phyloP scores from a whole-genome alignment of 192 early-diverging fungal species.

The Funneliformis geosporum region DNA sequence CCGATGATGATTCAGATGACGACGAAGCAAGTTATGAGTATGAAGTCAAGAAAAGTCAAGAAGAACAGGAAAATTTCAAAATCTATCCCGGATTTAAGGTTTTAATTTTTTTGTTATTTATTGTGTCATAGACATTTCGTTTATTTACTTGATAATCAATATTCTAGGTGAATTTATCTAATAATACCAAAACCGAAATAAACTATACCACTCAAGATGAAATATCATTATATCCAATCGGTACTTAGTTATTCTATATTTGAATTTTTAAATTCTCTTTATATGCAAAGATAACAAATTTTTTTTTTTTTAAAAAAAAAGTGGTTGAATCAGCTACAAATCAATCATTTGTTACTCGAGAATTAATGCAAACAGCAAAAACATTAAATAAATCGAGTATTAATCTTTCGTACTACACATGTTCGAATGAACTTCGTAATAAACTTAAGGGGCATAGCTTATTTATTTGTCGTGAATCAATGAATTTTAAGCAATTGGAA shows the following conservation, averaged over 20 bases:
- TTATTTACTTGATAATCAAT: not conserved
- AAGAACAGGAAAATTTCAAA: constrained; percentile 25
- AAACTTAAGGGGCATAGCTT: not conserved
- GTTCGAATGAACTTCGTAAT: not conserved
- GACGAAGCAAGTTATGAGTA: not conserved
- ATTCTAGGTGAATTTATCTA: not conserved
- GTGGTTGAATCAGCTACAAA: constrained; percentile 16
- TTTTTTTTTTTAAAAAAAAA: not conserved
- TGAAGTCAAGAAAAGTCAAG: constrained; percentile 25
- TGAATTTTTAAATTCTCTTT: not conserved
- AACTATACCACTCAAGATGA: not conserved
- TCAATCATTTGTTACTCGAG: constrained; percentile 18
- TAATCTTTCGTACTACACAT: not conserved
- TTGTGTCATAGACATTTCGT: not conserved
- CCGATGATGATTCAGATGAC: not conserved
- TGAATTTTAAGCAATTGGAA: constrained; percentile 4
- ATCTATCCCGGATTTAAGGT: constrained; percentile 20
- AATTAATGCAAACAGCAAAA: not conserved
- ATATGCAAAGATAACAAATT: not conserved
- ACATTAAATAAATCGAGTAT: not conserved
- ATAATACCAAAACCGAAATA: not conserved
- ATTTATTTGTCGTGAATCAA: constrained; percentile 1
- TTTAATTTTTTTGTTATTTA: not conserved
- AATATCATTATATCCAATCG: not conserved
- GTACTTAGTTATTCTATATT: not conserved